Base-by-base conservation (phyloP, 2,329 filamentous ascomycete species). In the Colletotrichum chrysophilum region DNA sequence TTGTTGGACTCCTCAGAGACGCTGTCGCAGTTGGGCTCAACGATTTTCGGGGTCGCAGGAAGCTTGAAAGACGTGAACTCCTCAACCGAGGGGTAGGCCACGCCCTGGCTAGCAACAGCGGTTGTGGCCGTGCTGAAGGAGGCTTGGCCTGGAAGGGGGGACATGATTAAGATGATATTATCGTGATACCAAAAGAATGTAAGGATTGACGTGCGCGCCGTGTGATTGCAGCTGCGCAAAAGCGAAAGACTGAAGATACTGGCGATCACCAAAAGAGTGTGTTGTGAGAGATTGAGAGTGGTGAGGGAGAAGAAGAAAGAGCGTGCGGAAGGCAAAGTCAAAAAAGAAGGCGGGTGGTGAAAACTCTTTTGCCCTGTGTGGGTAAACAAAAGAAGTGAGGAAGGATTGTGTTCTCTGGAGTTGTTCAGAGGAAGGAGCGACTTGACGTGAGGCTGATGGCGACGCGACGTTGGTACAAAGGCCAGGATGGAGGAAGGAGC, bases 81-180 rank as follows among this genome's bases (percentile, higher is more conserved):
- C 21, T 73, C 65, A 5, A 58, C 58, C 0, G 74, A 76, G 18
- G 74, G 74, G 16, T 76, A 76, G 2, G 48, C 56, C 2, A 48
- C 26, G 4, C 48, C 8, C 7, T 65, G 43, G 48, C 74, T 74
- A 3, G 65, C 64, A 12, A 76, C 70, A 4, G 70, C 74, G 7
- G 70, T 76, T 0, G 74, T 69, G 7, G 28, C 64, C 5, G 70
- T 69, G 26, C 74, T 74, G 26, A 76, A 74, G 2, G 74, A 76
- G 6, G 70, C 58, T 43, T 76, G 74, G 5, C 36, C 55, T 2
- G 56, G 70, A 1, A 74, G 58, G 0, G 58, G 58, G 24, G 70
- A 65, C 74, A 74, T 73, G 24, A 14, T 70, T 28, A 9, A 24
- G 43, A 32, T 60, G 26, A 7, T 56, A 34, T 26, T 26, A 24